These are phyloP conservation scores for Sclerotiophoma versabilis DNA, from an alignment of 2,329 filamentous ascomycete genomes.

Conservation along the genomic window DNA sequence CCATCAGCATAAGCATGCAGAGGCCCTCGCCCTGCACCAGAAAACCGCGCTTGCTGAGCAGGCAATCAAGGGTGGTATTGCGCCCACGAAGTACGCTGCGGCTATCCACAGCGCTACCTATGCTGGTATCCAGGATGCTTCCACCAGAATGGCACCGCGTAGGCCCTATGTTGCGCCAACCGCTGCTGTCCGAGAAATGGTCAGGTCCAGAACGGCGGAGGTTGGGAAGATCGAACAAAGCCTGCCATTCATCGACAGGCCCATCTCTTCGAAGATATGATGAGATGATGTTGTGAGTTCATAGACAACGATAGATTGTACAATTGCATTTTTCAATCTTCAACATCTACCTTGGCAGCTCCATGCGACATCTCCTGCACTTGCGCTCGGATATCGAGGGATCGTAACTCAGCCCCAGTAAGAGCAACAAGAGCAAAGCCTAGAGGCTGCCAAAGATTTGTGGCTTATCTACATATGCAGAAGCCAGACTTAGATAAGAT, in stretches of 20 bases:
- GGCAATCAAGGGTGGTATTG: constrained; percentile 69
- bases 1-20: constrained; percentile 59
- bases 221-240: constrained; percentile 28
- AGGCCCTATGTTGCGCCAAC: constrained; percentile 26
- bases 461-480: constrained; percentile 7
- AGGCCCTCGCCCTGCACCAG: constrained; percentile 66
- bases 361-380: background rate
- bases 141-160: constrained; percentile 21
- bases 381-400: background rate
- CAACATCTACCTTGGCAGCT: background rate
- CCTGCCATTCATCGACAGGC: constrained; percentile 17
- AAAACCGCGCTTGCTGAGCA: constrained; percentile 69
- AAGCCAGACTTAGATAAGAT: constrained; percentile 3
- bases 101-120: constrained; percentile 66
- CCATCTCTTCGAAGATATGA: constrained; percentile 16
- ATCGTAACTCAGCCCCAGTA: constrained; percentile 1
- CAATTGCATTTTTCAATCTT: background rate
- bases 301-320: constrained; percentile 2
- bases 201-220: constrained; percentile 25
- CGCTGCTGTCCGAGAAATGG: constrained; percentile 18
- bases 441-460: background rate
- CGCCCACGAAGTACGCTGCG: constrained; percentile 70
- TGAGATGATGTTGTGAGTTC: background rate
- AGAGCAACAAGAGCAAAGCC: background rate
- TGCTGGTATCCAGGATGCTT: constrained; percentile 51